Conservation (phyloP, 169 alveolate genomes). For the Plasmodium chabaudi region DNA sequence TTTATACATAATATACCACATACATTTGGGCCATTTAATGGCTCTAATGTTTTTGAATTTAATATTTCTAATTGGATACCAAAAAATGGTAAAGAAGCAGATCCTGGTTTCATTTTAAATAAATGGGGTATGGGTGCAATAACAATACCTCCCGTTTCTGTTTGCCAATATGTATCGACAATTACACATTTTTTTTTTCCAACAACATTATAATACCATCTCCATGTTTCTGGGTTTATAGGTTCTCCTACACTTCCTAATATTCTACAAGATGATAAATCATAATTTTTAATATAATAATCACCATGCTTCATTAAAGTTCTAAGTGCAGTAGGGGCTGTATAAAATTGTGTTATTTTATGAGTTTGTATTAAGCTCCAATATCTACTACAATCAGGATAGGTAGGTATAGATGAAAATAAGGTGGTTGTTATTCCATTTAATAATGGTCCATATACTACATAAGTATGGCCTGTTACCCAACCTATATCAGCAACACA, state of each 20-base stretch:
- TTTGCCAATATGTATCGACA: conserved; percentile 98
- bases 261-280: conserved; percentile 83
- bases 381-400: conserved; percentile 94
- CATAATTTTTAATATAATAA: conserved; percentile 81
- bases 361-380: conserved; percentile 90
- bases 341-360: conserved; percentile 93
- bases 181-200: conserved; percentile 87
- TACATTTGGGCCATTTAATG: conserved; percentile 83
- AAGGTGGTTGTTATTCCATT: conserved; percentile 95
- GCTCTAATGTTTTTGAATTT: conserved; percentile 91
- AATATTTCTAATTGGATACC: conserved; percentile 91
- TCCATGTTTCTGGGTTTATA: conserved; percentile 95
- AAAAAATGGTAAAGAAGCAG: conserved; percentile 91
- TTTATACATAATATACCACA: conserved; percentile 90
- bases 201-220: conserved; percentile 92
- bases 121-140: conserved; percentile 94
- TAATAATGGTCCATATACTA: conserved; percentile 95
- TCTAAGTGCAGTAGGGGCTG: conserved; percentile 99
- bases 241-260: conserved; percentile 95
- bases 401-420: conserved; percentile 96
- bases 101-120: conserved; percentile 93
- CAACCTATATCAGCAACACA: conserved; percentile 98
- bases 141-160: conserved; percentile 97
- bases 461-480: conserved; percentile 98
- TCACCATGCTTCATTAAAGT: conserved; percentile 90